Base-by-base conservation (phyloP, 2,329 filamentous ascomycete genomes). In the Cladosporium sp. region DNA sequence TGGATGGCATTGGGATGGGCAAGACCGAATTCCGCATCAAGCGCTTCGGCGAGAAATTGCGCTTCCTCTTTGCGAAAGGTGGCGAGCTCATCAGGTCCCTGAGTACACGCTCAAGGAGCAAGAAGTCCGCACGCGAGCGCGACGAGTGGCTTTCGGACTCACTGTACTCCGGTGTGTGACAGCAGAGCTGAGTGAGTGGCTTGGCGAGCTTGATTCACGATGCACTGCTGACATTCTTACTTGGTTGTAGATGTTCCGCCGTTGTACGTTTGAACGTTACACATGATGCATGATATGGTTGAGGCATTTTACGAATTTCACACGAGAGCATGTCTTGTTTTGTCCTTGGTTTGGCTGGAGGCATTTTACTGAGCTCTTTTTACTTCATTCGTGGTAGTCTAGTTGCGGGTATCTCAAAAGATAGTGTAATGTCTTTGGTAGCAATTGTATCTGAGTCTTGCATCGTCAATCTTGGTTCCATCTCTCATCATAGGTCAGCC, bases 11-110 rank as follows among this genome's bases (percentile, higher is more conserved):
- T 5, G 77, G 78, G 15, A 80, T 79, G 78, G 74, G 77, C 52
- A 77, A 76, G 69, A 72, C 76, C 10, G 78, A 80, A 67, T 79
- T 80, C 64, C 72, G 75, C 32, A 74, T 80, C 66, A 79, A 77
- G 72, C 72, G 76, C 34, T 74, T 80, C 41, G 77, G 77, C 18
- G 77, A 80, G 68, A 78, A 75, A 66, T 66, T 80, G 21, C 75
- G 78, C 65, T 68, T 71, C 38, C 59, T 79, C 18, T 75, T 78
- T 66, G 74, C 73, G 58, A 74, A 71, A 36, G 74, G 77, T 15
- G 76, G 76, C 3, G 75, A 77, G 49, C 67, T 78, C 51, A 69
- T 78, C 41, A 65, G 76, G 24, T 72, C 64, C 34, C 69, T 76
- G 67, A 77, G 75, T 32, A 69, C 68, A 1, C 63, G 68, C 21